Base-by-base conservation (phyloP, 306 rosid genomes). In the Lotus japonicus region DNA sequence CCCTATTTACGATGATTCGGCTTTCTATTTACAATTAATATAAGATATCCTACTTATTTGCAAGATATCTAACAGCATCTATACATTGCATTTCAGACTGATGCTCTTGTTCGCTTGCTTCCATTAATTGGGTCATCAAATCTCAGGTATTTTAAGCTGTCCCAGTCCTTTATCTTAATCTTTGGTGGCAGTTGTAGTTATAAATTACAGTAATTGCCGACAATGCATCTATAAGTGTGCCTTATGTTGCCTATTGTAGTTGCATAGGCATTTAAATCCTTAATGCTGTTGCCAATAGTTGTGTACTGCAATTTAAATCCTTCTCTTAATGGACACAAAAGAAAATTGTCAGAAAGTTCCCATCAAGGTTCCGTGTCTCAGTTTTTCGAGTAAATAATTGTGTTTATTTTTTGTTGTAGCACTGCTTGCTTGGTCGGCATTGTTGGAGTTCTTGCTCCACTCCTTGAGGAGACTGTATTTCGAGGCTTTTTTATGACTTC, bases 401-500 rank as follows among this genome's bases (percentile, higher is more conserved):
- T 50, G 39, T 64, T 71, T 17, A 60, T 63, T 70, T 84, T 77
- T 71, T 31, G 35, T 78, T 84, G 80, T 83, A 94, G 99, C 79
- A 94, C 97, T 78, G 89, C 92, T 41, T 90, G 90, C 85, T 83
- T 90, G 86, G 55, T 94, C 71, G 99, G 92, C 61, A 84, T 90
- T 80, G 78, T 97, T 5, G 99, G 96, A 7, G 85, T 94, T 78
- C 83, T 94, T 28, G 99, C 99, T 66, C 99, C 99, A 49, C 81
- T 94, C 64, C 99, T 94, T 39, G 99, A 94, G 77, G 99, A 94
- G 85, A 88, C 88, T 0, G 81, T 94, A 66, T 94, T 94, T 74
- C 90, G 96, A 15, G 99, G 97, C 46, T 90, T 94, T 80, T 79
- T 94, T 31, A 82, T 94, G 95, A 83, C 84, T 64, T 90, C 99